Conservation (phyloP, 164 flowering plant species). For the Sextonia rubra region DNA sequence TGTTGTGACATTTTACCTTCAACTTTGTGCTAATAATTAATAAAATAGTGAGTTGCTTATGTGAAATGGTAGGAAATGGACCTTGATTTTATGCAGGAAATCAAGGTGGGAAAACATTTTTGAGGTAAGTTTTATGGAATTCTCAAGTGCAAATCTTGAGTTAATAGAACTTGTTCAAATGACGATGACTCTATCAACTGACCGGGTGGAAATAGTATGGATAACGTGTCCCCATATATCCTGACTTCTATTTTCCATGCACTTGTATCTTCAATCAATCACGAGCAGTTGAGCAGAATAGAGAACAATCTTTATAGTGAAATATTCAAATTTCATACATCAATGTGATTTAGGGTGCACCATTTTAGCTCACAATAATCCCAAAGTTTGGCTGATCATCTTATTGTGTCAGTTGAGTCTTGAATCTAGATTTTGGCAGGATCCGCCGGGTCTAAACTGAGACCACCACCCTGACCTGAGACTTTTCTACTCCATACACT, state of each 20-base stretch:
- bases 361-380: not conserved
- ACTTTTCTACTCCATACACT: not conserved
- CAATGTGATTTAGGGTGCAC: not conserved
- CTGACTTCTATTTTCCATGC: not conserved
- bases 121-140: not conserved
- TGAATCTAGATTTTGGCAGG: not conserved
- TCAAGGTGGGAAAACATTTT: not conserved
- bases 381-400: not conserved
- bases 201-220: not conserved
- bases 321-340: not conserved
- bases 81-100: not conserved
- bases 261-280: not conserved
- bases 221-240: not conserved
- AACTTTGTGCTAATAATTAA: not conserved
- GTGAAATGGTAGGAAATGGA: not conserved
- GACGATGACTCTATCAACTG: not conserved
- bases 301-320: not conserved
- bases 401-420: not conserved
- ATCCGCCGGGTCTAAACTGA: too few relatives aligned
- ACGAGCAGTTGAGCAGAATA: not conserved
- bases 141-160: not conserved
- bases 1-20: not conserved
- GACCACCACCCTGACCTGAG: too few relatives aligned
- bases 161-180: not conserved
- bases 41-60: not conserved